Evolutionary conservation across 495 filamentous ascomycete genomes (phyloP), one percentile per base, ranked within the genome.

Genomic region (Antarctomyces pellizariae): DNA sequence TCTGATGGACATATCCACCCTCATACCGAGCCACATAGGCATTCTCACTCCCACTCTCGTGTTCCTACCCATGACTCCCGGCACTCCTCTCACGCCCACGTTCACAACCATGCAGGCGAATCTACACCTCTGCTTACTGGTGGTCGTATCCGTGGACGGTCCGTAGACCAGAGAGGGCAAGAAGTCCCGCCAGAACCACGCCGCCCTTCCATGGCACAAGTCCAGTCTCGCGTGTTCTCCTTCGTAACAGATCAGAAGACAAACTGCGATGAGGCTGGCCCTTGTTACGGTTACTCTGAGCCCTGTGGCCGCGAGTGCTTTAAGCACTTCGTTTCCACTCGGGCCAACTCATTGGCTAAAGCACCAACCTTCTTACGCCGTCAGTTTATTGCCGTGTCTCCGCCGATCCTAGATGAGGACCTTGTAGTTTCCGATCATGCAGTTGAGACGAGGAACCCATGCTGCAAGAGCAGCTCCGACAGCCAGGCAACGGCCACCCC

Each of bases 241-340:
- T 59, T 83, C 26, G 58, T 79, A 20, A 67, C 62, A 32, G 69
- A 70, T 22, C 66, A 59, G 15, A 76, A 79, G 37, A 24, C 57
- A 0, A 52, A 64, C 17, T 90, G 82, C 37, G 75, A 80, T 29
- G 63, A 71, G 34, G 45, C 59, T 26, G 79, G 75, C 0, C 72
- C 73, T 0, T 92, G 82, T 40, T 83, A 62, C 33, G 82, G 82
- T 5, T 80, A 75, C 39, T 70, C 75, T 0, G 75, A 89, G 42
- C 73, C 76, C 3, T 92, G 82, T 42, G 78, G 76, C 0, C 66
- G 67, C 34, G 73, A 86, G 40, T 90, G 80, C 48, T 67, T 71
- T 43, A 43, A 36, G 15, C 36, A 39, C 26, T 7, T 43, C 6
- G 19, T 5, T 4, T 3, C 22, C n/a, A n/a, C n/a, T n/a, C n/a